Evolutionary conservation across 208 protist genomes (phyloP), one percentile per base, ranked within the genome.

Genomic region (Leishmania tarentolae): DNA sequence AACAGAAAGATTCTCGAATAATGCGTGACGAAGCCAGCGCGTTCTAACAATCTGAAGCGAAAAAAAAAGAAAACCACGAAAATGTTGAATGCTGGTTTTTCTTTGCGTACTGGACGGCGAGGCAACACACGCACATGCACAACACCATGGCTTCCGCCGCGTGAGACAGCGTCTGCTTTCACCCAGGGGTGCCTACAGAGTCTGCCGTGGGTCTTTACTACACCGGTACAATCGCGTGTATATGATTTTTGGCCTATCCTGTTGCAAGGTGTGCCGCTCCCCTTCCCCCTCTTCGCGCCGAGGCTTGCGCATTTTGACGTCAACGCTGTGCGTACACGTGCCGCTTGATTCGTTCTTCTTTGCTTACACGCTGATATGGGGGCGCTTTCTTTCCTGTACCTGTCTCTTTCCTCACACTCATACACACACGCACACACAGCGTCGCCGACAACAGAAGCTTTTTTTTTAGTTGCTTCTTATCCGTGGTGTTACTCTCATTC

Each of bases 1-100:
- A 52, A 73, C 42, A 11, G 68, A 73, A 40, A 52, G 44, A 52
- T 28, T 52, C 42, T 52, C 68, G 68, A 73, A 73, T 73, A 73
- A 73, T 73, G 68, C 68, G 68, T 73, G 68, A 52, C 37, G 1
- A 52, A 31, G 28, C 28, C 68, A 5, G 50, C 44, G 68, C 68
- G 68, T 31, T 52, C n/a, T 73, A 37, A 73, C 68, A 31, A 52
- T 37, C 9, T 52, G 56, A 68, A 65, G 75, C 15, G 50, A 79
- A 46, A 28, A 63, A 50, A 50, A 56, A 72, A 57, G 24, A 42
- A 75, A 35, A 78, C n/a, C n/a, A 47, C n/a, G 35, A 72, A 8
- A 47, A 53, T 17, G 50, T 21, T 6, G 17, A 21, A 15, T 73
- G 42, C 2, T 28, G 11, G n/a, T n/a, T 19, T 73, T 50, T 3